These are phyloP conservation scores for Panicum hallii DNA, from an alignment of 202 grass and related monocot genomes.

Conservation along the genomic window DNA sequence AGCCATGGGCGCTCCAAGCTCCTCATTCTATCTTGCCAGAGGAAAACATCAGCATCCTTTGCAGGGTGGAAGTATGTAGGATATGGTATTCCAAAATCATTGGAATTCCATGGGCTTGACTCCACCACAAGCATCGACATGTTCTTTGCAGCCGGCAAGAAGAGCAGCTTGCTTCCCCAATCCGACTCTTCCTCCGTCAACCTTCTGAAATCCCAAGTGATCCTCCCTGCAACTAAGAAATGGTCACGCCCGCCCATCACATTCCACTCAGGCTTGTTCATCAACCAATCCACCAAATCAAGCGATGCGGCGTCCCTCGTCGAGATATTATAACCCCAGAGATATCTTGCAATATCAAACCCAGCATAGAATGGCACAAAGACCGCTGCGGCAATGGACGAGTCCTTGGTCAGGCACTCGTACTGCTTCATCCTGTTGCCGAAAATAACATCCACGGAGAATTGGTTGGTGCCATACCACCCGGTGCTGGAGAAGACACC, in stretches of 20 bases:
- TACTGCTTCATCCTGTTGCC: constrained; percentile 98
- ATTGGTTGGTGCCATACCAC: constrained; percentile 97
- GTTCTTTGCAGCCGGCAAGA: constrained; percentile 85
- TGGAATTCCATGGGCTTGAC: constrained; percentile 93
- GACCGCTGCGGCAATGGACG: constrained; percentile 79
- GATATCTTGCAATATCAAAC: constrained; percentile 83
- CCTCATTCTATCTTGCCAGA: constrained; percentile 96
- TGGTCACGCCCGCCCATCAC: constrained; percentile 96
- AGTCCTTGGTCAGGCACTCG: constrained; percentile 91
- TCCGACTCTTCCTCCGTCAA: constrained; percentile 70
- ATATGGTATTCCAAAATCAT: constrained; percentile 92
- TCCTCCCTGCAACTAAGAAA: constrained; percentile 92
- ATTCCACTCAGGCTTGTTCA: constrained; percentile 80
- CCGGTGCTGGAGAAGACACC: constrained; percentile 93
- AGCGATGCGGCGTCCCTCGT: constrained; percentile 75
- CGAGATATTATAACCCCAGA: constrained; percentile 90
- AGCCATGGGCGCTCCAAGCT: constrained; percentile 76
- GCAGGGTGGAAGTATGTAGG: constrained; percentile 95
- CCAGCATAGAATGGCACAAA: constrained; percentile 98
- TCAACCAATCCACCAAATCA: constrained; percentile 91
- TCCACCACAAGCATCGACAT: constrained; percentile 99
- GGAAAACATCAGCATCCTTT: constrained; percentile 80
- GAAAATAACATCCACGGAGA: constrained; percentile 92
- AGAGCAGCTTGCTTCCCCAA: constrained; percentile 95
- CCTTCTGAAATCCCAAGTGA: constrained; percentile 99